Base-by-base conservation (phyloP, 1,284 basidiomycete species). In the Lignosus rhinocerotis region DNA sequence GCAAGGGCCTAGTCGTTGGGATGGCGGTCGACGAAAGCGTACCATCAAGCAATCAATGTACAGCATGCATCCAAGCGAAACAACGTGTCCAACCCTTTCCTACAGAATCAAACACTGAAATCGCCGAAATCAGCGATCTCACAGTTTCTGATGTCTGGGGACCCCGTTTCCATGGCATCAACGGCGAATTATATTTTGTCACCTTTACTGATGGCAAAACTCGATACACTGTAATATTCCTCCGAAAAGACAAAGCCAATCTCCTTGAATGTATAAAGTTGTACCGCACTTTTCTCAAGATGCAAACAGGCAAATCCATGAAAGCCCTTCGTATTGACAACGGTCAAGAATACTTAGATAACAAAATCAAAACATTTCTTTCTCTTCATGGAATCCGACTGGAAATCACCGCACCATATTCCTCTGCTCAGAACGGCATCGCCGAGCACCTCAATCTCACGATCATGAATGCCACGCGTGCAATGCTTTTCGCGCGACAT, bases 111-210 rank as follows among this genome's bases (percentile, higher is more conserved):
- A 50, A 60, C n/a, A 69, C 70, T 0, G 58, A 55, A 32, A 49
- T 76, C n/a, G 69, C 70, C 0, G 58, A 55, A 32, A 49, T 76
- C 51, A 75, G 75, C 0, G 72, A 75, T 32, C 64, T 74, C 8
- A 63, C 76, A 9, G 71, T 75, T 41, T 67, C 66, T 0, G 75
- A 79, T 53, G 45, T 77, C 4, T 77, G 76, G 76, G 77, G 76
- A n/a, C 73, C 75, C 2, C 61, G 54, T 1, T 59, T 68, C 3
- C 33, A 60, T 47, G 71, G 72, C 2, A 56, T 72, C 16, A 56
- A 67, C 2, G 55, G 67, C 3, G 53, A 66, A 14, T 36, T 16
- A 1, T 76, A 75, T 50, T 68, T 64, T 47, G 55, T 68, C 16
- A 60, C 63, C 0, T 72, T 70, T 60, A 74, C 67, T 0, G 70